Base-by-base conservation (phyloP, 305 asterid genomes). In the Stenogyne calaminthoides region DNA sequence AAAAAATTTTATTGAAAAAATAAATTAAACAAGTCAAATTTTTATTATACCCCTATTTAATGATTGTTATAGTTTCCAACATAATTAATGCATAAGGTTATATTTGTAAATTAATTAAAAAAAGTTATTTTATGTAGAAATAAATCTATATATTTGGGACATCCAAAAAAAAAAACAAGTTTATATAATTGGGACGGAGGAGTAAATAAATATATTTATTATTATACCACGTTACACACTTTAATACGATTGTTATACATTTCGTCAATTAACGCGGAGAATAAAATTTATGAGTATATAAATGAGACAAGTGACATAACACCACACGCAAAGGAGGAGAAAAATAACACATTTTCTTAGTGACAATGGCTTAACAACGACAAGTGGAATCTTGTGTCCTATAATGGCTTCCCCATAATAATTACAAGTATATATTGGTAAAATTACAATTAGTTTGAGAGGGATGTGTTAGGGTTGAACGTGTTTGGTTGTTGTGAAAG, bases 401-500 rank as follows among this genome's bases (percentile, higher is more conserved):
- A 58, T 75, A 18, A 59, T 44, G 51, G 36, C 55, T 75, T 61
- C 9, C 10, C 47, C 47, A 46, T 46, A 11, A 10, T 11, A 11
- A 10, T 11, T 10, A 42, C 49, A 42, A 27, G 7, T 32, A 32
- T 32, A 32, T 32, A 32, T 32, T 4, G 36, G 36, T 32, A 32
- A 32, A 40, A 46, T 46, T 46, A 9, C 46, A 8, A 9, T 9
- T 14, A 47, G 18, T 54, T 7, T 6, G 42, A 14, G 44, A 5
- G 65, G 1, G 29, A 25, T 25, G 29, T 25, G 2, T 25, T 25
- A 25, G 19, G 40, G 64, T 5, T 32, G 49, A 55, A 56, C 73
- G 80, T 76, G 71, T 52, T 61, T 47, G 80, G 57, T 46, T 64
- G 67, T 77, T 69, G 36, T 49, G 9, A 20, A 55, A 40, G 9